phyloP scores from a whole-genome alignment of 805 yeast genomes.

The Candida awuae region DNA sequence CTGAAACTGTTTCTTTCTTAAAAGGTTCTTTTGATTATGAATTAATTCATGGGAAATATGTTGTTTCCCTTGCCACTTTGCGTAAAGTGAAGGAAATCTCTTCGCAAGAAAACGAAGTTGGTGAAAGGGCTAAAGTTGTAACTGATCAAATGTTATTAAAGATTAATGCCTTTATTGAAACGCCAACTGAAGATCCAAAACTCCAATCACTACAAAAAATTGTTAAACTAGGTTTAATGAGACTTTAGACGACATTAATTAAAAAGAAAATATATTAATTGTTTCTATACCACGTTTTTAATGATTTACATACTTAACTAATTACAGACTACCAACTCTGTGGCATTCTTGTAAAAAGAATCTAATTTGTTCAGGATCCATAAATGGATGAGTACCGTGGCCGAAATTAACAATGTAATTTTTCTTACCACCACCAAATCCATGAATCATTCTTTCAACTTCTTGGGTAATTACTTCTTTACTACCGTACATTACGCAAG shows the following conservation, averaged over 20 bases:
- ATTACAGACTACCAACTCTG: conserved; percentile 11
- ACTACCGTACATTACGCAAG: conserved; percentile 89
- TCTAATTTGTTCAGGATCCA: conserved; percentile 85
- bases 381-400: conserved; percentile 96
- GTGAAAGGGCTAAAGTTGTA: conserved; percentile 1
- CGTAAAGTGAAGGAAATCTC: conserved; percentile 12
- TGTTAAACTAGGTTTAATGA: conserved; percentile 12
- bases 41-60: conserved; percentile 12
- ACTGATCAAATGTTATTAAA: conserved; percentile 4
- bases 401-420: conserved; percentile 92
- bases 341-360: conserved; percentile 67
- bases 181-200: conserved; percentile 8
- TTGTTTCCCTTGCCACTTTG: conserved; percentile 10
- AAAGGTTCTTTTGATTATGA: conserved; percentile 12
- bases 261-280: too few species aligned
- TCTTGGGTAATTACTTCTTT: conserved; percentile 70
- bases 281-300: too few species aligned
- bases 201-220: conserved; percentile 10
- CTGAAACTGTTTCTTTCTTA: conserved; percentile 9
- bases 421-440: conserved; percentile 91
- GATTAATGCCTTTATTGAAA: conserved; percentile 8
- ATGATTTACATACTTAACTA: background rate
- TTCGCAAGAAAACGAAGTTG: background rate
- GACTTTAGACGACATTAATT: too few species aligned
- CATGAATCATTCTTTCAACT: conserved; percentile 80